Evolutionary conservation across 2,329 filamentous ascomycete species (phyloP), one percentile per base, ranked within the genome.

Genomic region (Curvularia verruculosa): DNA sequence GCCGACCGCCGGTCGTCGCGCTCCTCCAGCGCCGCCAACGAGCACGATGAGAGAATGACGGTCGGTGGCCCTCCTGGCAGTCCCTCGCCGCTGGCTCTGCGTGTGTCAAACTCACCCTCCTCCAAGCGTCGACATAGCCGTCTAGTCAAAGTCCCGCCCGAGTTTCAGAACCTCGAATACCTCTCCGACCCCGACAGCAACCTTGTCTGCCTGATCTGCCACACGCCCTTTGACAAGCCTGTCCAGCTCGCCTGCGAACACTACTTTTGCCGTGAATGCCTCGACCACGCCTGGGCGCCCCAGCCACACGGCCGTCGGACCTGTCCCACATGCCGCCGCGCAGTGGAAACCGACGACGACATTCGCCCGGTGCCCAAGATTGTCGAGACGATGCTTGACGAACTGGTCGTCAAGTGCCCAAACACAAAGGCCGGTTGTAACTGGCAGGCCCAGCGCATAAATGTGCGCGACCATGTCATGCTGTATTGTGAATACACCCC

Each of bases 181-280:
- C 79, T 85, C 55, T 76, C 79, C 49, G 70, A 75, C 26, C 83
- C 83, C 68, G 85, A 88, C 69, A 79, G 79, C 59, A 86, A 88
- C 67, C 79, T 88, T 49, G 83, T 86, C 77, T 88, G 86, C 68
- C 81, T 85, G 15, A 88, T 88, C 61, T 88, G 86, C 72, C 84
- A 85, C 67, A 84, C 83, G 58, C 84, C 86, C 7, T 87, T 87
- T 65, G 81, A 87, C 52, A 77, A 81, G 50, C 85, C 86, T 1
- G 80, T 86, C 43, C 72, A 84, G 63, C 76, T 86, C 46, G 79
- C 83, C 61, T 88, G 86, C 73, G 84, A 87, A 61, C 86, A 88
- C 75, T 83, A 84, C 61, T 88, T 88, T 75, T 88, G 86, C 74
- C 77, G 80, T 52, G 80, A 82, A 23, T 88, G 86, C 66, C 77